Evolutionary conservation across 2,329 filamentous ascomycete genomes (phyloP), one percentile per base, ranked within the genome.

Genomic region (Boeremia lycopersici): DNA sequence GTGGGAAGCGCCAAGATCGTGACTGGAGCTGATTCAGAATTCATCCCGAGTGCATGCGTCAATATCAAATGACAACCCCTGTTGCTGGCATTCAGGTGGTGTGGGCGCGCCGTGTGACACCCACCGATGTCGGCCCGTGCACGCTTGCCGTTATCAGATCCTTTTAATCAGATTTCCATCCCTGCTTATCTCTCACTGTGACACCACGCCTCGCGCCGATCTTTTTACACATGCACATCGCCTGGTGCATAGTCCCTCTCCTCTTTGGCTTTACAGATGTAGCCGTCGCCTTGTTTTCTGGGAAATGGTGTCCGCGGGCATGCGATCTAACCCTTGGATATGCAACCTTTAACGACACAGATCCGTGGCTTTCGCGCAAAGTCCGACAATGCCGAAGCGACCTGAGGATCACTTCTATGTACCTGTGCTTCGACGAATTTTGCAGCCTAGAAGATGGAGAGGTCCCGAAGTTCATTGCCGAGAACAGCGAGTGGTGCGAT

Each of bases 301-400:
- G 70, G 7, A 64, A 61, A 26, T 68, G 60, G 47, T 74, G 71
- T 45, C 70, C 70, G 34, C 53, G 58, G 38, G 66, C 65, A 30
- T 74, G 71, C 58, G 64, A 70, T 17, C 64, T 70, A 6, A 63
- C 53, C 1, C 48, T 72, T 38, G 63, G 64, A 38, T 72, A 71
- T 43, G 63, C 62, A 29, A 65, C 64, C 11, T 74, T 72, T 59
- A 71, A 71, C 53, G 71, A 74, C 49, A 72, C 68, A 11, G 56
- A 64, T 40, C 42, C 60, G 31, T 63, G 54, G 44, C 50, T 65
- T 28, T 66, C 68, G 30, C 65, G 62, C 43, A 70, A 70, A 53
- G 58, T 63, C 28, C 61, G 58, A 25, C 55, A 60, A 34, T 74
- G 71, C 60, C 61, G 61, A 38, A 72, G 71, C 46, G 35, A 52